Evolutionary conservation across 2,329 filamentous ascomycete genomes (phyloP).

Genomic region (Knufia petricola): DNA sequence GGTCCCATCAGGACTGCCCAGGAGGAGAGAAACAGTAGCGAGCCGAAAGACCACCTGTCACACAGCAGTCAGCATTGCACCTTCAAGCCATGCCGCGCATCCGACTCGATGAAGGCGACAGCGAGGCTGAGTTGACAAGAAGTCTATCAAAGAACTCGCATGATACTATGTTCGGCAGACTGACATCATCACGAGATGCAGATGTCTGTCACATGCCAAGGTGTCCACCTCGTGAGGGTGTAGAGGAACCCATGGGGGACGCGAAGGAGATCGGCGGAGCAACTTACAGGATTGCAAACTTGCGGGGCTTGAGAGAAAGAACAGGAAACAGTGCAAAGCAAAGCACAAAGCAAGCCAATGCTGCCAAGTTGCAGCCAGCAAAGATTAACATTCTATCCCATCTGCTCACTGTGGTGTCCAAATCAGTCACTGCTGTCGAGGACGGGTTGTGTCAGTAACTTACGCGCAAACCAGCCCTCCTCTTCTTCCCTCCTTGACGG

Average conservation of each 20-base stretch:
- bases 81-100: constrained; percentile 6
- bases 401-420: constrained; percentile 63
- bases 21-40: constrained; percentile 76
- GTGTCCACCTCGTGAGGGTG: constrained; percentile 15
- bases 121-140: neutral
- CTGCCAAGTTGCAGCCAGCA: constrained; percentile 78
- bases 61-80: constrained; percentile 20
- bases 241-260: constrained; percentile 11
- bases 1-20: constrained; percentile 95
- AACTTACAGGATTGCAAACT: constrained; percentile 95
- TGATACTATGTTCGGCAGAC: constrained; percentile 10
- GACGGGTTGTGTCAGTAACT: constrained; percentile 41
- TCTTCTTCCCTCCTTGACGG: constrained; percentile 82
- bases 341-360: constrained; percentile 83
- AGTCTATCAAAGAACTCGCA: neutral
- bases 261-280: constrained; percentile 7
- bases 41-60: constrained; percentile 86
- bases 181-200: constrained; percentile 24
- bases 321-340: constrained; percentile 85
- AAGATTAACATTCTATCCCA: constrained; percentile 96
- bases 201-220: constrained; percentile 20
- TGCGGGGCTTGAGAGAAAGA: constrained; percentile 69
- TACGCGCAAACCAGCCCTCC: constrained; percentile 89
- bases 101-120: neutral
- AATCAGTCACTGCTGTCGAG: constrained; percentile 15